Evolutionary conservation across 2,329 filamentous ascomycete species (phyloP).

Genomic region (Pseudodiploospora longispora): DNA sequence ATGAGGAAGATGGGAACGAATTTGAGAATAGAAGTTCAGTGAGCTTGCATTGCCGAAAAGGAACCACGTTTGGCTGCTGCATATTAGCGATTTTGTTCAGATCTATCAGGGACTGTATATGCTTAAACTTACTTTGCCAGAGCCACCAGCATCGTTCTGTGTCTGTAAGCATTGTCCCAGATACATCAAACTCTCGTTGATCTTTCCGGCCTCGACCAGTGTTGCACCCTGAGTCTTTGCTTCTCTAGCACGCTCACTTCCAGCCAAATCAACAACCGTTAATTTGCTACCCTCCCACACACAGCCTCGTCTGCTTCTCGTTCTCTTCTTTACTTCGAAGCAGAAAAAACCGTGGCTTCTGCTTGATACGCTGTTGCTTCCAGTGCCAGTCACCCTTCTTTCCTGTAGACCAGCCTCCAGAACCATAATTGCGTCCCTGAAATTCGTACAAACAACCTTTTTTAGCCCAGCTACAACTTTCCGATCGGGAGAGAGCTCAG

Average conservation of each 20-base stretch:
- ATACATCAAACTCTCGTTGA: slow-evolving; percentile 98
- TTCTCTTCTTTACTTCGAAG: slow-evolving; percentile 83
- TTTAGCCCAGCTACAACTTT: slow-evolving; percentile 89
- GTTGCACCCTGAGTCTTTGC: slow-evolving; percentile 92
- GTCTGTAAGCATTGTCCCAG: slow-evolving; percentile 94
- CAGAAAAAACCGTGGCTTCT: slow-evolving; percentile 95
- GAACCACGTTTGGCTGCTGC: slow-evolving; percentile 59
- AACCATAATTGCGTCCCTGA: slow-evolving; percentile 80
- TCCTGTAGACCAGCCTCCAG: slow-evolving; percentile 85
- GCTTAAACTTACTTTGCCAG: slow-evolving; percentile 53
- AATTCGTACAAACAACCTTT: slow-evolving; percentile 77
- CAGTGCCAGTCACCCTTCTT: slow-evolving; percentile 79
- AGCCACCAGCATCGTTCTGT: slow-evolving; percentile 71
- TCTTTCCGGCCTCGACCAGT: slow-evolving; percentile 91
- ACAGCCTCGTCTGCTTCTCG: slow-evolving; percentile 33
- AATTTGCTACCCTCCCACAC: slow-evolving; percentile 71
- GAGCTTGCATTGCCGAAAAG: slow-evolving; percentile 76
- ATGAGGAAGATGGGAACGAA: slow-evolving; percentile 61
- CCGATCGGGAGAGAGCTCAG: slow-evolving; percentile 78
- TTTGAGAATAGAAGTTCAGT: slow-evolving; percentile 84
- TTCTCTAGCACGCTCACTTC: slow-evolving; percentile 85
- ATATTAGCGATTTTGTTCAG: slow-evolving; percentile 8
- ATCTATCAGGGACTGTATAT: background rate
- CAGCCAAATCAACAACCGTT: slow-evolving; percentile 86
- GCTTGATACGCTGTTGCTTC: slow-evolving; percentile 86